Evolutionary conservation across 1,284 basidiomycete genomes (phyloP), one percentile per base, ranked within the genome.

Genomic region (Stereum hirsutum): DNA sequence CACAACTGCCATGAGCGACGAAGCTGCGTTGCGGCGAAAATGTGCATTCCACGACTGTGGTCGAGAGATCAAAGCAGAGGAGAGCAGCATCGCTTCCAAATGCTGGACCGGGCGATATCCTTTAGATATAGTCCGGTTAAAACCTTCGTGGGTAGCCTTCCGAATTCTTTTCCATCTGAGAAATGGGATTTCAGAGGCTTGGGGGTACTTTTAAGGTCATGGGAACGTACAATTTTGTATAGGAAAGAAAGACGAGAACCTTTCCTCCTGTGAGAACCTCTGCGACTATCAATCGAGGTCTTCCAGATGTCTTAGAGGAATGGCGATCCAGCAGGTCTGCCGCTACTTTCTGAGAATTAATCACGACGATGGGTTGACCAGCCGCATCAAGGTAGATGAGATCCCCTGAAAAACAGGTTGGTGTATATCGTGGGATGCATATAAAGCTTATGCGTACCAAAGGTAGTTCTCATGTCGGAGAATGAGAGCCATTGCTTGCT

Each of bases 251-350:
- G 5, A 10, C 19, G 11, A 45, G 23, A 8, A 30, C 7, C 8
- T 43, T 2, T n/a, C 25, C 34, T 7, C 25, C 28, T 2, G 43
- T 36, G 39, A 47, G 4, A 19, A 20, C 39, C 8, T 37, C 40
- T 1, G 31, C 42, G 2, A 11, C 36, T 2, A 45, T 47, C 21
- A 38, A 15, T 12, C 20, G 39, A 5, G 54, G 52, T 8, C 57
- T 39, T 23, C 52, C 54, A 4, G 52, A 54, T 25, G 52, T 54
- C 17, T 51, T 45, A 2, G 43, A 31, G 3, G 49, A 46, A n/a
- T 51, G 48, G 25, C 52, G 53, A 4, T 57, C 56, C 19, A 57
- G 43, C 2, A 58, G 42, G 20, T 56, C 55, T 15, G 35, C 38
- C 23, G 50, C 49, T 5, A 48, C 47, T n/a, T 50, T 45, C 10